Conservation (phyloP, 208 protist species). For the Trypanosoma brucei region DNA sequence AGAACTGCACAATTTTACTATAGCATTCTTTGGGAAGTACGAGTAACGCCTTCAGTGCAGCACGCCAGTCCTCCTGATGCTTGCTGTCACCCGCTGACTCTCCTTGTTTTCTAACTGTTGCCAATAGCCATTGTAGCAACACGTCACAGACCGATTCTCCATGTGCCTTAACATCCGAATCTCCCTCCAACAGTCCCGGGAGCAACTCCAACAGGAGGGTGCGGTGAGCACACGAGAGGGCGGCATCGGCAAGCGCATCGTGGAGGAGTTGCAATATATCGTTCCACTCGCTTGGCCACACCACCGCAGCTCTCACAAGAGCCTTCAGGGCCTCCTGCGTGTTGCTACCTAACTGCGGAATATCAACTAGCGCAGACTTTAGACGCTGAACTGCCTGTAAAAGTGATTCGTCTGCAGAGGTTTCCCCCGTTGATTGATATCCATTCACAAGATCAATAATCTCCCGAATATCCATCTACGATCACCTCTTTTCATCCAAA, state of each 20-base stretch:
- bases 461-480: slow-evolving; percentile 18
- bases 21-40: slow-evolving; percentile 12
- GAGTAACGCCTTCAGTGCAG: slow-evolving; percentile 22
- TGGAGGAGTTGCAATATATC: slow-evolving; percentile 14
- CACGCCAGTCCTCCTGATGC: slow-evolving; percentile 15
- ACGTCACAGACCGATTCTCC: slow-evolving; percentile 13
- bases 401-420: slow-evolving; percentile 6
- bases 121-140: slow-evolving; percentile 14
- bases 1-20: slow-evolving; percentile 12
- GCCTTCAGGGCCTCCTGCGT: slow-evolving; percentile 22
- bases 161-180: neutral
- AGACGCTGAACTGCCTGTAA: slow-evolving; percentile 12
- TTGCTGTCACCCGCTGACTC: neutral
- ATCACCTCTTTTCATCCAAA: neutral
- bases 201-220: slow-evolving; percentile 27
- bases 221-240: slow-evolving; percentile 24
- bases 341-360: slow-evolving; percentile 11
- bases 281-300: slow-evolving; percentile 19
- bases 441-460: slow-evolving; percentile 23
- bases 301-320: slow-evolving; percentile 16
- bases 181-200: slow-evolving; percentile 15
- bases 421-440: slow-evolving; percentile 6
- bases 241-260: slow-evolving; percentile 6
- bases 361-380: slow-evolving; percentile 4
- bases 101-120: neutral